phyloP scores from a whole-genome alignment of 2,329 filamentous ascomycete genomes.

The Aspergillus versicolor region DNA sequence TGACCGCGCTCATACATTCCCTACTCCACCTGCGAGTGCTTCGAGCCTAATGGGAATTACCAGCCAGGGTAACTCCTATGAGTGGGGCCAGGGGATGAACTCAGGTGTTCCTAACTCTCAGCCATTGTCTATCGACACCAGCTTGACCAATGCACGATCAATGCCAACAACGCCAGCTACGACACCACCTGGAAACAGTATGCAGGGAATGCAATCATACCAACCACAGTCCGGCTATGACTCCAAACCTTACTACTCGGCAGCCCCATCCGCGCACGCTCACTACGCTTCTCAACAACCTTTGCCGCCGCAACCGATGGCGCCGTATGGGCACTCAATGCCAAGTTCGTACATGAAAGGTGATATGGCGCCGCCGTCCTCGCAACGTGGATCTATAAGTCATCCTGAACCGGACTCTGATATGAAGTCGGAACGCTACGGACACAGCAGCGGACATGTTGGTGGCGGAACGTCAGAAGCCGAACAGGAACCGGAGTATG shows the following conservation, averaged over 20 bases:
- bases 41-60: constrained; percentile 80
- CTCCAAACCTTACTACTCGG: constrained; percentile 76
- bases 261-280: constrained; percentile 63
- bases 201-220: constrained; percentile 79
- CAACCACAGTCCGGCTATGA: constrained; percentile 72
- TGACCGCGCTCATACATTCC: constrained; percentile 88
- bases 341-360: constrained; percentile 71
- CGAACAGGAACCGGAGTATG: constrained; percentile 74
- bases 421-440: constrained; percentile 67
- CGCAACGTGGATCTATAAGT: constrained; percentile 58
- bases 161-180: constrained; percentile 90
- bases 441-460: constrained; percentile 58
- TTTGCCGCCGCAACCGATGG: constrained; percentile 63
- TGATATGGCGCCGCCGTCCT: constrained; percentile 85
- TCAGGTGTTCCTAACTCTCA: constrained; percentile 62
- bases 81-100: constrained; percentile 71
- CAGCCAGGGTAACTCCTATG: constrained; percentile 70
- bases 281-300: constrained; percentile 66
- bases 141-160: constrained; percentile 74
- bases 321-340: constrained; percentile 60
- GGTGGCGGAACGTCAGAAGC: constrained; percentile 57
- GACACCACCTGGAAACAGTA: constrained; percentile 74
- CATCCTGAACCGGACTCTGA: constrained; percentile 64
- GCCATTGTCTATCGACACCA: constrained; percentile 77
- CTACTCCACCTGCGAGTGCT: constrained; percentile 89